Conservation (phyloP, 177 flowering plant genomes). For the Vitis hybrid region DNA sequence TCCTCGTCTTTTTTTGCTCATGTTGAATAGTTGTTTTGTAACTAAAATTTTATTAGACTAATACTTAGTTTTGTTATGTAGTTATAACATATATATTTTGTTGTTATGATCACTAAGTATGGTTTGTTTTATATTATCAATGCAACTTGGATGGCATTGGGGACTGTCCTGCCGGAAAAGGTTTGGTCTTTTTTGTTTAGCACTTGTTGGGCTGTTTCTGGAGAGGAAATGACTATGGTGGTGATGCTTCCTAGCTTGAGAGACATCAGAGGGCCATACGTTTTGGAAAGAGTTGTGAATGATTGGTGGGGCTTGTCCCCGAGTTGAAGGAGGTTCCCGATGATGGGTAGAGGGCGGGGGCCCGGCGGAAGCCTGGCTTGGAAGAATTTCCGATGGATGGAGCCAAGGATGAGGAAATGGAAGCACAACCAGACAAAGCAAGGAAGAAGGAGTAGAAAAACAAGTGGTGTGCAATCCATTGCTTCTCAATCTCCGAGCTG, state of each 20-base stretch:
- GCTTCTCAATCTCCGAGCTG: no score
- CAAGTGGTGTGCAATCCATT: no score
- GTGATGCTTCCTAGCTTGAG: constrained; percentile 12
- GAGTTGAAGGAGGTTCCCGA: constrained; percentile 19
- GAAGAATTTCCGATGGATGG: background rate
- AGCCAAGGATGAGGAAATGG: background rate
- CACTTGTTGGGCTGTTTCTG: constrained; percentile 8
- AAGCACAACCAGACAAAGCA: background rate
- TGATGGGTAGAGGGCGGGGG: constrained; percentile 13
- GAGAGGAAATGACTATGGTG: constrained; percentile 12
- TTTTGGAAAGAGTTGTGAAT: constrained; percentile 9
- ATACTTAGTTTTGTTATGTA: no score
- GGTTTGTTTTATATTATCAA: no score
- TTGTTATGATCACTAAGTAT: no score
- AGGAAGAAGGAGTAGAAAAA: no score
- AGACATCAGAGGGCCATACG: constrained; percentile 23
- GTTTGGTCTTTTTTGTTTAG: constrained; percentile 12
- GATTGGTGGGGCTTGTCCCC: constrained; percentile 16
- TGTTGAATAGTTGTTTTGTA: no score
- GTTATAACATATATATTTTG: no score
- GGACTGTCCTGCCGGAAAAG: constrained; percentile 7
- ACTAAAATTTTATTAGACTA: no score
- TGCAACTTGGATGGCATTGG: background rate
- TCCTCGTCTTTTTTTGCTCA: no score
- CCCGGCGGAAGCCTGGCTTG: constrained; percentile 15